Evolutionary conservation across 805 yeast species (phyloP).

Genomic region (Candida namnaoensis): DNA sequence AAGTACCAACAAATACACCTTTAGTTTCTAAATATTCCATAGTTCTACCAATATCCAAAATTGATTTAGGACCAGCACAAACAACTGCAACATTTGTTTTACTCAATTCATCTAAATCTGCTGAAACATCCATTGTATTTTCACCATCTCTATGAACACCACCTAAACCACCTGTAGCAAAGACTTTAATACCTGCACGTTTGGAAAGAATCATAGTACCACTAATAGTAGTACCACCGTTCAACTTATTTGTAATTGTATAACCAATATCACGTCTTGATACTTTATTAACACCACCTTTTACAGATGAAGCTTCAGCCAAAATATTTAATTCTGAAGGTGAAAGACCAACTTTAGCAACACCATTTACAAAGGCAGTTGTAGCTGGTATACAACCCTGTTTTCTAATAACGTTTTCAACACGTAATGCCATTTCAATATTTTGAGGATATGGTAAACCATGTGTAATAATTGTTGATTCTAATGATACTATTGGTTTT

Average conservation of each 20-base stretch:
- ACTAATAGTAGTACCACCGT: slow-evolving; percentile 89
- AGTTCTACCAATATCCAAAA: slow-evolving; percentile 71
- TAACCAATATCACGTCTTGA: slow-evolving; percentile 76
- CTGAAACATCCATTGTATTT: slow-evolving; percentile 69
- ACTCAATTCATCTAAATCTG: slow-evolving; percentile 80
- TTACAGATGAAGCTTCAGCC: slow-evolving; percentile 21
- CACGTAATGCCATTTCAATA: slow-evolving; percentile 59
- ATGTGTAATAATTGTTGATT: slow-evolving; percentile 83
- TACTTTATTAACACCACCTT: slow-evolving; percentile 49
- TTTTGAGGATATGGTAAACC: slow-evolving; percentile 82
- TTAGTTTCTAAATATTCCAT: slow-evolving; percentile 85
- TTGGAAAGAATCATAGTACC: slow-evolving; percentile 79
- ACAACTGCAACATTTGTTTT: slow-evolving; percentile 84
- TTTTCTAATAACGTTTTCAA: slow-evolving; percentile 51
- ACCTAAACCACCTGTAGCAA: slow-evolving; percentile 91
- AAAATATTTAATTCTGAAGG: slow-evolving; percentile 38
- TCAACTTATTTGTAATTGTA: slow-evolving; percentile 48
- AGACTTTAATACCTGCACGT: slow-evolving; percentile 69
- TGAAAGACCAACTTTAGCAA: slow-evolving; percentile 60
- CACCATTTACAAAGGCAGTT: slow-evolving; percentile 69
- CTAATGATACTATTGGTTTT: slow-evolving; percentile 72
- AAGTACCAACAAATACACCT: slow-evolving; percentile 79
- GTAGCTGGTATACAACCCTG: slow-evolving; percentile 80
- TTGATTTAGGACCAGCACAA: slow-evolving; percentile 87
- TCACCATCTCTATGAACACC: slow-evolving; percentile 84